A percentile compares a stretch with the other conserved stretches of the same genome.
These are phyloP conservation scores for Papiliotrema flavescens DNA, from an alignment of 1,284 basidiomycete genomes.

Conservation along the genomic window DNA sequence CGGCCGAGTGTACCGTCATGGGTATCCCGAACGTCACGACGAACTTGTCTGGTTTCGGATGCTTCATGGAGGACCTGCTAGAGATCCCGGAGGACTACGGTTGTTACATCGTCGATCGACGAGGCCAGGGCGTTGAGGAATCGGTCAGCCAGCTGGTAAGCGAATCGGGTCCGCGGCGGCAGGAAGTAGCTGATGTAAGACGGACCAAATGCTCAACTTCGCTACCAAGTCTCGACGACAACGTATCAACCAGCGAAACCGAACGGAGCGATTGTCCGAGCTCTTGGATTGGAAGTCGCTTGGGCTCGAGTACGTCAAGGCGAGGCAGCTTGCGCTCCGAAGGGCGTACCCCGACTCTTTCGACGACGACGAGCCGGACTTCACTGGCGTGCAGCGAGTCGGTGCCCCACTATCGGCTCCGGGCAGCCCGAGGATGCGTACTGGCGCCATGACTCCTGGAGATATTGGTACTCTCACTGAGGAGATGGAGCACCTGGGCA, in stretches of 20 bases:
- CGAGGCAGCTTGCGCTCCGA: conserved; percentile 83
- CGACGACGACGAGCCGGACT: conserved; percentile 63
- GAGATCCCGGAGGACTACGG: conserved; percentile 74
- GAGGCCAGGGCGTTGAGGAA: conserved; percentile 85
- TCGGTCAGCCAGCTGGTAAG: conserved; percentile 65
- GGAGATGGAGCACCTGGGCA: conserved; percentile 83
- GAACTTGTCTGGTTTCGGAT: conserved; percentile 94
- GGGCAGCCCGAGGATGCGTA: conserved; percentile 77
- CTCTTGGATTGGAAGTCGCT: conserved; percentile 97
- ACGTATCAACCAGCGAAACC: conserved; percentile 96
- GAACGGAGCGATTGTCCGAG: conserved; percentile 88
- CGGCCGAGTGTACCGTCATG: conserved; percentile 69
- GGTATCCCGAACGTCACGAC: conserved; percentile 96
- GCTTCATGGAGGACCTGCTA: conserved; percentile 99
- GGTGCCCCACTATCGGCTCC: conserved; percentile 72
- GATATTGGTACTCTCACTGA: conserved; percentile 84
- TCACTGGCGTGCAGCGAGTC: conserved; percentile 61
- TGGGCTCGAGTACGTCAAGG: conserved; percentile 95
- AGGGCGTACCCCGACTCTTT: conserved; percentile 95
- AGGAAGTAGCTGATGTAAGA: conserved; percentile 33
- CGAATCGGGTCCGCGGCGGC: conserved; percentile 5
- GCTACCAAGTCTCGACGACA: conserved; percentile 86
- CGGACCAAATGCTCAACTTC: conserved; percentile 71
- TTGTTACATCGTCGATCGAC: conserved; percentile 92
- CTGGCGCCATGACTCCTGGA: conserved; percentile 76